These are phyloP conservation scores for Wolfiporia cocos DNA, from an alignment of 1,284 basidiomycete genomes.

Conservation along the genomic window DNA sequence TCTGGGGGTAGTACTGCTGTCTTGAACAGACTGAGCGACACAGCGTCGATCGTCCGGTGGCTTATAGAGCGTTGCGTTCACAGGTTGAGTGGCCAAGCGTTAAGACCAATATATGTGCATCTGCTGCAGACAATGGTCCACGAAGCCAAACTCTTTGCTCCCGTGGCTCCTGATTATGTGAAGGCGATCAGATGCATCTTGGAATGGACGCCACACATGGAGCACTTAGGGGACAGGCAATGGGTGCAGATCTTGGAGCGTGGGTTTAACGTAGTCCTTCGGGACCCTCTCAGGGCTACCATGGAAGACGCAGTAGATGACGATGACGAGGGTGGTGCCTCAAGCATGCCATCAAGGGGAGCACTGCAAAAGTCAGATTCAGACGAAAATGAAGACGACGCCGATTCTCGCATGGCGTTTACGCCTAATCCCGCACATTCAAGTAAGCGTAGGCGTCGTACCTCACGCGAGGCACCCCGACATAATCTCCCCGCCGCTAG, in stretches of 20 bases:
- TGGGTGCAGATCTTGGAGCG: constrained; percentile 72
- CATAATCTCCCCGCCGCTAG: constrained; percentile 4
- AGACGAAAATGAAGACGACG: constrained; percentile 10
- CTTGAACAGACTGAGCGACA: constrained; percentile 54
- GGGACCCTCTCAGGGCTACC: constrained; percentile 43
- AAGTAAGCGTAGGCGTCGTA: constrained; percentile 29
- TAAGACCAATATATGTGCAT: constrained; percentile 59
- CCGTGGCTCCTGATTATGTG: constrained; percentile 75
- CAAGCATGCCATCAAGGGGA: not conserved
- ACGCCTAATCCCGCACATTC: constrained; percentile 18
- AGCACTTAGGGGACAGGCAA: constrained; percentile 56
- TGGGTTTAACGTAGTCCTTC: constrained; percentile 74
- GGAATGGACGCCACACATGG: constrained; percentile 68
- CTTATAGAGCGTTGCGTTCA: constrained; percentile 54
- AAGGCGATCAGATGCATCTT: constrained; percentile 70
- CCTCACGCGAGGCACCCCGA: constrained; percentile 6
- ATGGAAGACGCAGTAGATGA: constrained; percentile 25
- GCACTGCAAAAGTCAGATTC: too few species aligned
- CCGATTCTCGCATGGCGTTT: constrained; percentile 19
- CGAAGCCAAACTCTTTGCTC: constrained; percentile 49
- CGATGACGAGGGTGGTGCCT: constrained; percentile 20
- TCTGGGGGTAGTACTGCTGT: constrained; percentile 34
- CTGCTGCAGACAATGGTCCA: constrained; percentile 59
- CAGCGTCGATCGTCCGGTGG: constrained; percentile 64
- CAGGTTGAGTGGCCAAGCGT: constrained; percentile 45